A percentile compares a stretch with the other conserved stretches of the same genome.
Conservation (phyloP, 2,329 filamentous ascomycete genomes). For the Bipolaris oryzae region DNA sequence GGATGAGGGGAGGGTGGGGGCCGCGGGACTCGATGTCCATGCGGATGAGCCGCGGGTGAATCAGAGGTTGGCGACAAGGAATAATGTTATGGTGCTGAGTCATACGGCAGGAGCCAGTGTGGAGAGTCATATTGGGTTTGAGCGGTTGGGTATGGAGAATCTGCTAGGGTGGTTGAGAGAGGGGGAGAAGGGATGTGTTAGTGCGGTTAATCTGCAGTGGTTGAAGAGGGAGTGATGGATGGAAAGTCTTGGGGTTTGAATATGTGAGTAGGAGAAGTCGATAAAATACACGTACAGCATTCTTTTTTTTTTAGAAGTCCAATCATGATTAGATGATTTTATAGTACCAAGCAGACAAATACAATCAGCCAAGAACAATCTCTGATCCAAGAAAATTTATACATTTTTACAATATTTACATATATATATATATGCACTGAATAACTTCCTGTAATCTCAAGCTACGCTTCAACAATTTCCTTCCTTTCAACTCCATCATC, state of each 20-base stretch:
- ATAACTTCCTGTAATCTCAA: no score
- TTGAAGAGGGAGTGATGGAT: conserved; percentile 39
- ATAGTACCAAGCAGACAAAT: no score
- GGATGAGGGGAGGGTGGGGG: conserved; percentile 56
- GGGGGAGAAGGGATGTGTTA: conserved; percentile 57
- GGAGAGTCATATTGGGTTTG: conserved; percentile 70
- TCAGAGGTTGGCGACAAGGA: conserved; percentile 52
- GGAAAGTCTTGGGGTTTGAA: background rate
- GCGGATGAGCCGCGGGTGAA: conserved; percentile 64
- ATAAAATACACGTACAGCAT: no score
- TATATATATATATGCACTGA: no score
- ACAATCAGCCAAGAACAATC: no score
- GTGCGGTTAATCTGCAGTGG: conserved; percentile 67
- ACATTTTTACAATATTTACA: no score
- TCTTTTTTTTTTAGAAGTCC: no score
- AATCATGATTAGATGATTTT: no score
- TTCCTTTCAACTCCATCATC: conserved; percentile 14
- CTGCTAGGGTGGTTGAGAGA: conserved; percentile 64
- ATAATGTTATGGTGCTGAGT: conserved; percentile 65
- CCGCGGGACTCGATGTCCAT: conserved; percentile 69
- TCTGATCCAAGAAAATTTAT: no score
- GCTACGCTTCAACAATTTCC: conserved; percentile 22
- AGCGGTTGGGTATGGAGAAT: conserved; percentile 70
- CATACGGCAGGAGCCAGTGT: conserved; percentile 72
- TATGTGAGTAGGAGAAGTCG: no score